phyloP scores from a whole-genome alignment of 2,329 filamentous ascomycete genomes.

The Ascomycota sp. region DNA sequence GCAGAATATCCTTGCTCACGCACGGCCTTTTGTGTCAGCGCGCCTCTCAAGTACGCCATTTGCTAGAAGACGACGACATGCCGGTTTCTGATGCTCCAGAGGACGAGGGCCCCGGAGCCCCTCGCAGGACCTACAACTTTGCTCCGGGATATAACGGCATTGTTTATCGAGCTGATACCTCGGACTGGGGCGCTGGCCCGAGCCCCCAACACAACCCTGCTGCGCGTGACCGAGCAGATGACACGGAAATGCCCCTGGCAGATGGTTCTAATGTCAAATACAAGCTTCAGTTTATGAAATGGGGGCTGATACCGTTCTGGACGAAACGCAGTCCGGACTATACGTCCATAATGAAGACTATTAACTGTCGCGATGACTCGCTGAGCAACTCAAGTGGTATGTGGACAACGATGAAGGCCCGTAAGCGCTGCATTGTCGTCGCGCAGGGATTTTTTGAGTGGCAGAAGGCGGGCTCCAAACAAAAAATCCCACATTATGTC shows the following conservation, averaged over 20 bases:
- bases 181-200: constrained; percentile 33
- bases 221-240: constrained; percentile 1
- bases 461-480: constrained; percentile 55
- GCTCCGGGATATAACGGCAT: constrained; percentile 69
- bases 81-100: constrained; percentile 46
- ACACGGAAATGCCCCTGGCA: neutral
- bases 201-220: constrained; percentile 3
- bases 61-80: constrained; percentile 54
- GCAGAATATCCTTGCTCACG: neutral
- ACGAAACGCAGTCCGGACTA: constrained; percentile 68
- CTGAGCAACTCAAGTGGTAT: constrained; percentile 54
- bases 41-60: constrained; percentile 50
- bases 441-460: constrained; percentile 94
- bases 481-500: constrained; percentile 67
- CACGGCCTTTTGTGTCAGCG: constrained; percentile 26
- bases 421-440: constrained; percentile 68
- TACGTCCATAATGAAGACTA: constrained; percentile 57
- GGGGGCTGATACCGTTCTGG: constrained; percentile 88
- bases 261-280: constrained; percentile 27
- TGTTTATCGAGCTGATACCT: constrained; percentile 58
- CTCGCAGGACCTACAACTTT: constrained; percentile 73
- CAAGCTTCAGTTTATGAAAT: constrained; percentile 83
- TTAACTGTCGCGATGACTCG: constrained; percentile 87
- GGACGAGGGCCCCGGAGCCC: constrained; percentile 37
- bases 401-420: constrained; percentile 80